Base-by-base conservation (phyloP, 2,329 filamentous ascomycete genomes). In the Aureobasidium sp. region DNA sequence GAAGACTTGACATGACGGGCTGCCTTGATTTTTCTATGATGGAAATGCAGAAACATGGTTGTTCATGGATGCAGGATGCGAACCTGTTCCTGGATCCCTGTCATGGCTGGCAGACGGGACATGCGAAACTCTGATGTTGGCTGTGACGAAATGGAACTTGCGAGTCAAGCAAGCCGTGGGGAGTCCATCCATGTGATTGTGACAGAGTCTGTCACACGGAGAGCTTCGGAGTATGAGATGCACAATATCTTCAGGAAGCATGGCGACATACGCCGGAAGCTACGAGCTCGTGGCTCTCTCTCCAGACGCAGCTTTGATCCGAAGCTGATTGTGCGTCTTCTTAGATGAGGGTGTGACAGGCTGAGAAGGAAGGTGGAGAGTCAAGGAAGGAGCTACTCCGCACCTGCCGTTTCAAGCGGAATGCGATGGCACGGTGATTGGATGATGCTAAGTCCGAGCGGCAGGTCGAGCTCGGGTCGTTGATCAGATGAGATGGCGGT, bases 361-460 rank as follows among this genome's bases (percentile, higher is more conserved):
- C 11, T 27, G 42, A 3, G 37, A 21, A 21, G 39, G 16, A 21
- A 45, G 21, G 27, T 54, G 50, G 50, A 44, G 27, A 29, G 25
- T 42, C 37, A 11, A 32, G 13, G 32, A 34, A 32, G 45, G 34
- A 49, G 42, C 36, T 49, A 30, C 55, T 49, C 44, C 55, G 37
- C 44, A 50, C 47, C 57, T 60, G 57, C 57, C 57, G 45, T 60
- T 60, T 60, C 36, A 32, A 30, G 47, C 57, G 54, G 41, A 44
- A 60, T 51, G 57, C 54, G 54, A 58, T 58, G 54, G 41, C 30
- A 13, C 54, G 54, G 54, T 58, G 54, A 58, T 58, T 58, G 54
- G 54, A 5, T 16, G 54, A 16, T 11, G 41, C 39, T 47, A 48
- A 58, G 54, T 58, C 54, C 54, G 54, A 47, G 32, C 29, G 41